A percentile compares a stretch with the other conserved stretches of the same genome.
These are phyloP conservation scores for Globisporangium apiculatum DNA, from an alignment of 352 stramenopile species.

Conservation along the genomic window DNA sequence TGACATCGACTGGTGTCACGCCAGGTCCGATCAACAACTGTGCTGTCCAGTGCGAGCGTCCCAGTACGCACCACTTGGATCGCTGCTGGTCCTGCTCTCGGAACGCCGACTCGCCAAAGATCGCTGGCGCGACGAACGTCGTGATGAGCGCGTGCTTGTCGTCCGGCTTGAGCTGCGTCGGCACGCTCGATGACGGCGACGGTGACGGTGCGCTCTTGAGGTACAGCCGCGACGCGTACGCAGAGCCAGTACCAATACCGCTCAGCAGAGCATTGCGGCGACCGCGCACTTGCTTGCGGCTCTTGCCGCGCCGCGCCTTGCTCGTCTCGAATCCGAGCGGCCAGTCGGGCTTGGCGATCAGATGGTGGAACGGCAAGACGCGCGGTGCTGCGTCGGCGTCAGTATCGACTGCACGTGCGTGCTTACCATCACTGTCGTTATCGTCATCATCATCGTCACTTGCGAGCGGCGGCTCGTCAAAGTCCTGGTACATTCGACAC, in stretches of 20 bases:
- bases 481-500: slow-evolving; percentile 61
- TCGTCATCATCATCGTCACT: slow-evolving; percentile 12
- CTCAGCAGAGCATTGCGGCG: slow-evolving; percentile 39
- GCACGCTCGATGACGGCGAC: slow-evolving; percentile 6
- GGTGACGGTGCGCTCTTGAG: too few relatives aligned
- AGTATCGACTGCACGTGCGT: background rate
- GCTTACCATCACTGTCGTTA: slow-evolving; percentile 4
- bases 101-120: slow-evolving; percentile 62
- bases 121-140: slow-evolving; percentile 36
- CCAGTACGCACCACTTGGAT: slow-evolving; percentile 38
- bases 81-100: slow-evolving; percentile 35
- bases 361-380: slow-evolving; percentile 45
- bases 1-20: too few relatives aligned
- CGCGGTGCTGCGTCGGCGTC: slow-evolving; percentile 10
- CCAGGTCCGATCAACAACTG: background rate
- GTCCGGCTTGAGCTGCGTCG: slow-evolving; percentile 19
- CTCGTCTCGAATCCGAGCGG: slow-evolving; percentile 49
- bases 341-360: slow-evolving; percentile 55
- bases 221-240: too few relatives aligned
- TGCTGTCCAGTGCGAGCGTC: too few relatives aligned
- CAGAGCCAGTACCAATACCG: background rate
- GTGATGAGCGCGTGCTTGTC: slow-evolving; percentile 38
- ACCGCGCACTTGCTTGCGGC: slow-evolving; percentile 33
- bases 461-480: slow-evolving; percentile 37
- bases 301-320: slow-evolving; percentile 19